These are phyloP conservation scores for Dothiorella sarmentorum DNA, from an alignment of 2,329 filamentous ascomycete species.

Conservation along the genomic window DNA sequence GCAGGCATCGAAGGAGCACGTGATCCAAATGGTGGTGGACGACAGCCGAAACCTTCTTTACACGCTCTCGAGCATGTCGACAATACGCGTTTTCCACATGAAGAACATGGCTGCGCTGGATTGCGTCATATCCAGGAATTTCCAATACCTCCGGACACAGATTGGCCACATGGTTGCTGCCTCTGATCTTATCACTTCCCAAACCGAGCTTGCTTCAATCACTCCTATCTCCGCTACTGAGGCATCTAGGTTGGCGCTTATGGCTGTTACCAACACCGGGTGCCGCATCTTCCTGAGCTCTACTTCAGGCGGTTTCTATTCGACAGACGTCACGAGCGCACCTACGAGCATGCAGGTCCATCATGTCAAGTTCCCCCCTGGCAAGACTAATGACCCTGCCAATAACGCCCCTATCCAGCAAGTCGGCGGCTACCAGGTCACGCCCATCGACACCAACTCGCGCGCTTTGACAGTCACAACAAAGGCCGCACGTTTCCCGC, in stretches of 20 bases:
- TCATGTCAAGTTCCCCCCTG: slow-evolving; percentile 89
- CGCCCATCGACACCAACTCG: slow-evolving; percentile 32
- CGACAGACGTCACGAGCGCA: slow-evolving; percentile 40
- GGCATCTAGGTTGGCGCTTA: slow-evolving; percentile 78
- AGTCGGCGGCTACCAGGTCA: slow-evolving; percentile 10
- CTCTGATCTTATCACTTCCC: slow-evolving; percentile 66
- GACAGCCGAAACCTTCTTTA: slow-evolving; percentile 86
- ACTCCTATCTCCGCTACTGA: slow-evolving; percentile 77
- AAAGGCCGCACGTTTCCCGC: slow-evolving; percentile 60
- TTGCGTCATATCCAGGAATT: slow-evolving; percentile 54
- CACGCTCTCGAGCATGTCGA: slow-evolving; percentile 81
- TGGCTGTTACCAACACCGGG: slow-evolving; percentile 86
- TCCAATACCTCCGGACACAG: slow-evolving; percentile 57
- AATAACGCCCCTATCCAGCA: slow-evolving; percentile 18
- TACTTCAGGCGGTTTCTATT: slow-evolving; percentile 68
- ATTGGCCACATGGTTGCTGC: slow-evolving; percentile 80
- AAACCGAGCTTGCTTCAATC: slow-evolving; percentile 73
- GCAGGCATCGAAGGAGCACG: slow-evolving; percentile 52
- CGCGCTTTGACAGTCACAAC: slow-evolving; percentile 34
- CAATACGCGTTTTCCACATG: slow-evolving; percentile 89
- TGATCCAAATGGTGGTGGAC: slow-evolving; percentile 80
- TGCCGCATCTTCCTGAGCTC: slow-evolving; percentile 91
- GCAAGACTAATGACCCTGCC: slow-evolving; percentile 25
- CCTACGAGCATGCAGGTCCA: slow-evolving; percentile 95
- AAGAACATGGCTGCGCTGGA: slow-evolving; percentile 55